These are phyloP conservation scores for Yarrowia divulgata DNA, from an alignment of 805 yeast species.

Conservation along the genomic window DNA sequence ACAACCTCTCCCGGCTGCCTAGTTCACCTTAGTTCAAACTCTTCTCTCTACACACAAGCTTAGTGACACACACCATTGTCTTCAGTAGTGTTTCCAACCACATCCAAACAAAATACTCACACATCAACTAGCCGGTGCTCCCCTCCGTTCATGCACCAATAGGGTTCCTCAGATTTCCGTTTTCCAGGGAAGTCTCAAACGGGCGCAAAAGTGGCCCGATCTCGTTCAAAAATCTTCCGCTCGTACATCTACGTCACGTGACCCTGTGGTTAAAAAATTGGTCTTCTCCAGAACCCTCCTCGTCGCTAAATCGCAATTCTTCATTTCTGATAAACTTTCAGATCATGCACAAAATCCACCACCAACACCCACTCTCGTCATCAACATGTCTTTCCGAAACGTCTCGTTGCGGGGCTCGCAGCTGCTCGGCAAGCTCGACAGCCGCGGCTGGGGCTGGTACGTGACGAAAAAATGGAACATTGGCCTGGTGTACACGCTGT, in stretches of 20 bases:
- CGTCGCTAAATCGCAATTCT: background rate
- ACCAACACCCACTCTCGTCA: background rate
- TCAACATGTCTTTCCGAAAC: conserved; percentile 35
- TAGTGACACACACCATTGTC: too few species aligned
- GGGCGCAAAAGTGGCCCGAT: background rate
- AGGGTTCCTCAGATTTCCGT: background rate
- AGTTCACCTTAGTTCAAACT: too few species aligned
- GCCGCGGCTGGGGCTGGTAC: conserved; percentile 37
- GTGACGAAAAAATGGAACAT: conserved; percentile 35
- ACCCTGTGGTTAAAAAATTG: too few species aligned
- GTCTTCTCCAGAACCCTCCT: background rate
- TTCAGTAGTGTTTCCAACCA: too few species aligned
- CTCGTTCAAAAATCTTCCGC: background rate
- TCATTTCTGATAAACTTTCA: background rate
- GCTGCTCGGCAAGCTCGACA: conserved; percentile 23
- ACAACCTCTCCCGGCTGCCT: too few species aligned
- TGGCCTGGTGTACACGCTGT: conserved; percentile 30
- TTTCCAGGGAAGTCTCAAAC: background rate
- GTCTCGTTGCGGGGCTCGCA: conserved; percentile 21
- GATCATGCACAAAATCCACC: background rate
- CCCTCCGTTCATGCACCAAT: background rate
- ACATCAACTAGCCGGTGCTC: too few species aligned
- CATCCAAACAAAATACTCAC: too few species aligned
- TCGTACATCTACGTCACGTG: background rate
- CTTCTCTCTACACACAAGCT: too few species aligned